Percentiles rank a stretch among this genome's conserved stretches.
Evolutionary conservation across 192 early-diverging fungal species (phyloP).

Genomic region (Chytriomyces sp.): DNA sequence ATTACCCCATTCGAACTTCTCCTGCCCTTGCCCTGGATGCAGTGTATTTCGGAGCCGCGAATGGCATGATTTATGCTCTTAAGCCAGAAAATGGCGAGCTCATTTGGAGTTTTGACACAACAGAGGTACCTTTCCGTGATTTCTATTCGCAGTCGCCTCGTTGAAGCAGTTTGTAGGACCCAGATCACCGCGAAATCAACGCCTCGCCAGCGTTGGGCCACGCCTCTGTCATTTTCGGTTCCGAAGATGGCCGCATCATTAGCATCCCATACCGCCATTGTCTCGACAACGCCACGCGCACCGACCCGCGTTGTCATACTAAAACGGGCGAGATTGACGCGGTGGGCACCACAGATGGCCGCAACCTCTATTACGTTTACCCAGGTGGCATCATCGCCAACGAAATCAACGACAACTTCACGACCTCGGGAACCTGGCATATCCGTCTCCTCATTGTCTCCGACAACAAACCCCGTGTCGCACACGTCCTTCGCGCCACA

Average conservation of each 20-base stretch:
- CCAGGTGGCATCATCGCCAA: constrained; percentile 18
- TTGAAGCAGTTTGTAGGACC: not conserved
- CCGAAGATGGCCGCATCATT: constrained; percentile 28
- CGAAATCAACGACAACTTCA: constrained; percentile 2
- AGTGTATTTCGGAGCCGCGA: constrained; percentile 22
- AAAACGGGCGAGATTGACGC: not conserved
- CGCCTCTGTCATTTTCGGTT: constrained; percentile 17
- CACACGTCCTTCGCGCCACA: constrained; percentile 13
- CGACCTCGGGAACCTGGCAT: constrained; percentile 7
- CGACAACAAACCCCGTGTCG: constrained; percentile 24
- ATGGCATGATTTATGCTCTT: constrained; percentile 28
- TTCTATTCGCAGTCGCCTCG: not conserved
- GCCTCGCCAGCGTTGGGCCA: constrained; percentile 25
- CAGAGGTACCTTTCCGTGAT: constrained; percentile 1
- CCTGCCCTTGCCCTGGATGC: constrained; percentile 25
- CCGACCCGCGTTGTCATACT: constrained; percentile 5
- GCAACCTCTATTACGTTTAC: constrained; percentile 22
- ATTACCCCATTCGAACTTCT: constrained; percentile 26
- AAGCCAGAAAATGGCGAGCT: constrained; percentile 13
- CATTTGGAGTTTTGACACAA: constrained; percentile 27
- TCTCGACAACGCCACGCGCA: not conserved
- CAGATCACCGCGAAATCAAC: constrained; percentile 31
- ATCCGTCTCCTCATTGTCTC: constrained; percentile 19
- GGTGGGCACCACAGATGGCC: not conserved
- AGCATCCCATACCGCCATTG: constrained; percentile 24